Evolutionary conservation across 108 stramenopile genomes (phyloP).

Genomic region (Cyclotella sp.): DNA sequence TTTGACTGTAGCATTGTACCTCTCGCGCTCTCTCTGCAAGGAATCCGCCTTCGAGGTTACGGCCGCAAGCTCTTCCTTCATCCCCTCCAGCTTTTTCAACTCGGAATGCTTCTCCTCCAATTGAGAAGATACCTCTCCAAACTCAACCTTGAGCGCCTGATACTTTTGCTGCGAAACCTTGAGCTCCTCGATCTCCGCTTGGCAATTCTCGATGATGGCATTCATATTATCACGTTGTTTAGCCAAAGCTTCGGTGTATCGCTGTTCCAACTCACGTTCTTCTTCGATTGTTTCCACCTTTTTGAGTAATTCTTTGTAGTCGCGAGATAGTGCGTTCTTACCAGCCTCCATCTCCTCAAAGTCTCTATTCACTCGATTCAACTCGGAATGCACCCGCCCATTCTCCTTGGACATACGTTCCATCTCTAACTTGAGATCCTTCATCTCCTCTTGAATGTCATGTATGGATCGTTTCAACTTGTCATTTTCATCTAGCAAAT

Average conservation of each 20-base stretch:
- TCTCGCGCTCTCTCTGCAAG: slow-evolving; percentile 34
- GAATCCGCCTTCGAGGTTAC: slow-evolving; percentile 33
- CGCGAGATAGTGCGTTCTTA: slow-evolving; percentile 15
- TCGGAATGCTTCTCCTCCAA: slow-evolving; percentile 8
- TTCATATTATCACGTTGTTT: slow-evolving; percentile 56
- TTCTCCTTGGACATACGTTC: slow-evolving; percentile 27
- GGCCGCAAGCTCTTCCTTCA: slow-evolving; percentile 5
- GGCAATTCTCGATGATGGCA: slow-evolving; percentile 46
- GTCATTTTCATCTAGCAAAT: slow-evolving; percentile 43
- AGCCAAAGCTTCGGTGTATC: slow-evolving; percentile 50
- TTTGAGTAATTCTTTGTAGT: slow-evolving; percentile 31
- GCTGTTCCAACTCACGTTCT: slow-evolving; percentile 42
- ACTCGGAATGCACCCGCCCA: slow-evolving; percentile 10
- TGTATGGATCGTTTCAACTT: slow-evolving; percentile 11
- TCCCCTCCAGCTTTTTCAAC: slow-evolving; percentile 11
- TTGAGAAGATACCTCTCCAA: slow-evolving; percentile 7
- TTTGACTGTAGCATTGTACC: slow-evolving; percentile 56
- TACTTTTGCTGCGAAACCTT: slow-evolving; percentile 21
- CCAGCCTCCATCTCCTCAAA: slow-evolving; percentile 20
- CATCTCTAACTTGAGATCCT: slow-evolving; percentile 31
- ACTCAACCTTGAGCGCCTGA: slow-evolving; percentile 9
- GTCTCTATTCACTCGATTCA: slow-evolving; percentile 8
- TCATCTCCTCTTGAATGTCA: slow-evolving; percentile 8
- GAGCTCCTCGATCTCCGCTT: slow-evolving; percentile 43
- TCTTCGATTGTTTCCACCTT: slow-evolving; percentile 46